A percentile compares a stretch with the other conserved stretches of the same genome.
Conservation (phyloP, 371 early-diverging fungal species). For the Quaeritorhiza haematococci region DNA sequence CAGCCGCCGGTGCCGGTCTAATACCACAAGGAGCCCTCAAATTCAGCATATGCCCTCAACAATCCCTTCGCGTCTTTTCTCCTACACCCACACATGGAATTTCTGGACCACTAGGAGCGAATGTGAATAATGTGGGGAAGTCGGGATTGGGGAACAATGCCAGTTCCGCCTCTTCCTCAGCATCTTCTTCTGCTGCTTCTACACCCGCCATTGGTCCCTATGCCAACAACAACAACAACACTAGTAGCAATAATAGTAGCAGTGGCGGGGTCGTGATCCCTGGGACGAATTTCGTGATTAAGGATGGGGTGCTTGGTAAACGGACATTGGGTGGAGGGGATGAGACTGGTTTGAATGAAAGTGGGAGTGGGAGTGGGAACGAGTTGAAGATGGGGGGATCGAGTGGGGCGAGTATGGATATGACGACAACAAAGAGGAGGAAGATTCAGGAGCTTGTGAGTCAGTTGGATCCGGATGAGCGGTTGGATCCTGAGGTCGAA, state of each 20-base stretch:
- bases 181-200: too few species aligned
- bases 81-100: not conserved
- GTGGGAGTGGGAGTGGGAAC: constrained; percentile 3
- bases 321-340: constrained; percentile 13
- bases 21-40: not conserved
- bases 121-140: too few species aligned
- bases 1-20: not conserved
- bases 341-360: constrained; percentile 4
- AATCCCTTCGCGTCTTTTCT: not conserved
- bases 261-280: not conserved
- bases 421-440: too few species aligned
- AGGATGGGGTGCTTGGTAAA: constrained; percentile 8
- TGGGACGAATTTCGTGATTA: constrained; percentile 1
- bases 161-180: too few species aligned
- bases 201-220: too few species aligned
- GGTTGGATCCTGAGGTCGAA: constrained; percentile 85
- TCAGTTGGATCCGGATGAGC: constrained; percentile 80
- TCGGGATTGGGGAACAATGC: too few species aligned
- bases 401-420: constrained; percentile 18
- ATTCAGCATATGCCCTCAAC: not conserved
- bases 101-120: not conserved
- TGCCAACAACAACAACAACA: constrained; percentile 9
- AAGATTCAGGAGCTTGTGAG: constrained; percentile 83
- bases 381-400: constrained; percentile 10
- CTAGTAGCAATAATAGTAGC: constrained; percentile 1